Percentiles rank a stretch among this genome's conserved stretches.
These are phyloP conservation scores for Botryotinia narcissicola DNA, from an alignment of 2,329 filamentous ascomycete species.

Conservation along the genomic window DNA sequence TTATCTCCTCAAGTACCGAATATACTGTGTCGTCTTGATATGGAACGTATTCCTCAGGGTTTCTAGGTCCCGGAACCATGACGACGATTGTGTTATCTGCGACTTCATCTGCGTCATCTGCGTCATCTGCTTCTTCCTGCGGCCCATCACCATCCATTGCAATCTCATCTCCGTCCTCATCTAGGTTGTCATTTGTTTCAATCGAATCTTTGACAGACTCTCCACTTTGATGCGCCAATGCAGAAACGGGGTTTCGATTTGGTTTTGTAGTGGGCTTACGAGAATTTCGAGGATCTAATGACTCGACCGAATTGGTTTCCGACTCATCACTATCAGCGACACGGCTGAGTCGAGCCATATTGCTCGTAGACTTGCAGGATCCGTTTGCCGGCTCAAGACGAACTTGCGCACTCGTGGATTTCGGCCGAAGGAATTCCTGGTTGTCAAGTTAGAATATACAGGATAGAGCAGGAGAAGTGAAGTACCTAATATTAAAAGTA, in stretches of 20 bases:
- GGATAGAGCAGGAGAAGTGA: neutral
- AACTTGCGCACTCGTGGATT: neutral
- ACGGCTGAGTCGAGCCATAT: neutral
- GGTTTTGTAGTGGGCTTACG: slow-evolving; percentile 23
- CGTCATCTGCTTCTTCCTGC: neutral
- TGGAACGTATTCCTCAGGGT: slow-evolving; percentile 35
- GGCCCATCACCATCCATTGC: neutral
- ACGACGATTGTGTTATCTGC: slow-evolving; percentile 27
- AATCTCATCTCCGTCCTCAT: neutral
- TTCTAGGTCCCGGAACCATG: slow-evolving; percentile 30
- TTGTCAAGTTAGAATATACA: neutral
- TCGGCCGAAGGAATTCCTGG: neutral
- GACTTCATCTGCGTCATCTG: neutral
- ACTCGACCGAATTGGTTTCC: slow-evolving; percentile 18
- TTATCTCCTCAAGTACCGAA: slow-evolving; percentile 31
- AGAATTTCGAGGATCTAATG: neutral
- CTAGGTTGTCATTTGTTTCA: neutral
- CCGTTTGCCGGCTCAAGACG: neutral
- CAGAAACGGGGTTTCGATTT: slow-evolving; percentile 26
- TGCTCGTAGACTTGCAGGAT: neutral
- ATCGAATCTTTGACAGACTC: slow-evolving; percentile 24
- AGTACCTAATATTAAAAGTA: neutral
- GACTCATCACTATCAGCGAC: slow-evolving; percentile 27
- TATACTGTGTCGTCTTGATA: slow-evolving; percentile 37
- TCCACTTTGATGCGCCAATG: slow-evolving; percentile 31